These are phyloP conservation scores for Aspergillus transmontanensis DNA, from an alignment of 2,329 filamentous ascomycete genomes.

Conservation along the genomic window DNA sequence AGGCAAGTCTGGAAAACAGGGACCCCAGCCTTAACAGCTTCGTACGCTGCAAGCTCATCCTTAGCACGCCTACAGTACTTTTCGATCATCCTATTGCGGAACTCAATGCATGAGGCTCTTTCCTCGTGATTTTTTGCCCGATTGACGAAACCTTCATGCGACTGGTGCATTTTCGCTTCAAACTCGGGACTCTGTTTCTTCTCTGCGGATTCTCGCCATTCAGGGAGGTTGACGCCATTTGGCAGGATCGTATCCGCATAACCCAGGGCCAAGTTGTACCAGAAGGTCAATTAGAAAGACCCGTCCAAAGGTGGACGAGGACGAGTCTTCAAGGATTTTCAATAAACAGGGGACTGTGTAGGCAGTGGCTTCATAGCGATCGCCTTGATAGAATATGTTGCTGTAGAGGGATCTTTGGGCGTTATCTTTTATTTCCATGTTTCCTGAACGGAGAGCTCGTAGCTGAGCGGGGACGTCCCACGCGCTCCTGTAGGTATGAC, in stretches of 20 bases:
- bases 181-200: background rate
- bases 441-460: constrained; percentile 1
- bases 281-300: background rate
- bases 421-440: background rate
- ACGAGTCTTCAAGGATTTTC: background rate
- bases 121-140: background rate
- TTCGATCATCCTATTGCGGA: background rate
- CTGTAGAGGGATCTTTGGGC: constrained; percentile 3
- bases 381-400: constrained; percentile 5
- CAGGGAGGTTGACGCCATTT: background rate
- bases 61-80: background rate
- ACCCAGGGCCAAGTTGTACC: background rate
- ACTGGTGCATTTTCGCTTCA: background rate
- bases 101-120: background rate
- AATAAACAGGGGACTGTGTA: background rate
- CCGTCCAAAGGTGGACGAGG: background rate
- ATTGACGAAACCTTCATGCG: background rate
- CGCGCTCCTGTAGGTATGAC: constrained; percentile 9
- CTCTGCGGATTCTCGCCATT: background rate
- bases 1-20: constrained; percentile 2
- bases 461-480: constrained; percentile 8
- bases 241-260: background rate
- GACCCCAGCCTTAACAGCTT: constrained; percentile 5
- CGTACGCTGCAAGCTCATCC: constrained; percentile 5
- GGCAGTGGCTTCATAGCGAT: constrained; percentile 7